A percentile compares a stretch with the other conserved stretches of the same genome.
These are phyloP conservation scores for Mycena amicta DNA, from an alignment of 768 basidiomycete species.

Conservation along the genomic window DNA sequence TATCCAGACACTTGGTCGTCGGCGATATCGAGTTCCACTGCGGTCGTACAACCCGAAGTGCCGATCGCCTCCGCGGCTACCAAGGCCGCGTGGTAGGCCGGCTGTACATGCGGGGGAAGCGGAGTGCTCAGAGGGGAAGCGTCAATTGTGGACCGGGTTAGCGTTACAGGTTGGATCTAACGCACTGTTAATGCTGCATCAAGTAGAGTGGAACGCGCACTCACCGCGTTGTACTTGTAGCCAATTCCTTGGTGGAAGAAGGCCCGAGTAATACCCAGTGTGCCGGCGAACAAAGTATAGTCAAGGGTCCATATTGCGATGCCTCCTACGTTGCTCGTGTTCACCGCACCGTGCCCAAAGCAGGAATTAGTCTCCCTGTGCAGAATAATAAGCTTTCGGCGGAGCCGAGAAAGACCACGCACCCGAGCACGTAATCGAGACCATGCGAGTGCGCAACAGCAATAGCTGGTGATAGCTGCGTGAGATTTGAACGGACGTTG, in stretches of 20 bases:
- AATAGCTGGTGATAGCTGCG: constrained; percentile 39
- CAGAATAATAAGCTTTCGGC: constrained; percentile 24
- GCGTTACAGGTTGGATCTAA: constrained; percentile 47
- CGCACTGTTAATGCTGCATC: not conserved
- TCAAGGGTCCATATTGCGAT: constrained; percentile 50
- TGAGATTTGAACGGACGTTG: constrained; percentile 38
- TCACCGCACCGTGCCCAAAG: constrained; percentile 24
- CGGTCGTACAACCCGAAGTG: constrained; percentile 27
- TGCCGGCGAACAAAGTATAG: constrained; percentile 46
- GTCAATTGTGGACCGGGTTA: constrained; percentile 44
- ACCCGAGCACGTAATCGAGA: constrained; percentile 44
- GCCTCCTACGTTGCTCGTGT: constrained; percentile 50
- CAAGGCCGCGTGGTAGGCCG: constrained; percentile 47
- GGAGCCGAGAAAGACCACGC: constrained; percentile 24
- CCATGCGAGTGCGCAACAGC: constrained; percentile 33
- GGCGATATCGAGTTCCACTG: constrained; percentile 39
- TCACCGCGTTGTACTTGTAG: constrained; percentile 12
- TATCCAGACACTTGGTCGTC: constrained; percentile 44
- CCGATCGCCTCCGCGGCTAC: constrained; percentile 43
- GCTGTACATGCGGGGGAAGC: constrained; percentile 44
- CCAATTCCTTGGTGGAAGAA: constrained; percentile 16
- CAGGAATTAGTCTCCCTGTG: constrained; percentile 7
- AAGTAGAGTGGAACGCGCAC: constrained; percentile 1
- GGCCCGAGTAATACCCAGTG: constrained; percentile 33
- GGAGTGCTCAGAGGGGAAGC: constrained; percentile 35